Evolutionary conservation across 352 stramenopile species (phyloP), one percentile per base, ranked within the genome.

Genomic region (Pythium periplocum): DNA sequence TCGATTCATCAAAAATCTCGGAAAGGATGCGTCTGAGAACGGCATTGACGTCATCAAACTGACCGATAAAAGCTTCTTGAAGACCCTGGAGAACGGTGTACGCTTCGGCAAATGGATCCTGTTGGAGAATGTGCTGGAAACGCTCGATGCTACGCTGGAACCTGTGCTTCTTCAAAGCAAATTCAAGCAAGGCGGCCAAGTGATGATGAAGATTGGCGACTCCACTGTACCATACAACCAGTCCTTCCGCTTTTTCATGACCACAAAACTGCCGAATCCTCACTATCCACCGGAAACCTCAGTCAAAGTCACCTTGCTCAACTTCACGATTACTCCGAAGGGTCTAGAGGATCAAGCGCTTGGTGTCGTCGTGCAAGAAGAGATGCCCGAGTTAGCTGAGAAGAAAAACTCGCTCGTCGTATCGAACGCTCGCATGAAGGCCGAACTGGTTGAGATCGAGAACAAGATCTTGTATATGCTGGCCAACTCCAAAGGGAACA

Each of bases 381-480:
- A 97, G 54, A 95, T 97, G 86, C 90, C 90, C 1, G 89, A 97
- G 60, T 62, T 97, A 31, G 87, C 94, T 2, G 88, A 97, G 66
- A 96, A 97, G 62, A 97, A 97, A 53, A 97, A 97, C 68, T 90
- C 82, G 36, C 73, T 97, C 8, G 89, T 97, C 9, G 80, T 97
- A 4, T 90, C 84, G 0, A 97, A 96, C 47, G 88, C 90, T 1
- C 76, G 84, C 12, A 97, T 97, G 86, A 96, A 96, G 38, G 87
- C 87, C 1, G 86, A 97, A 52, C 79, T 97, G 2, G 78, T 96
- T 30, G 90, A 97, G 59, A 95, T 97, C 51, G 90, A 97, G 54
- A 96, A 96, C 70, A 93, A 95, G 40, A 97, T 97, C 37, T 50
- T 97, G 59, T 96, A 93, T 65, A 93, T 97, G 80, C 67, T 97